These are phyloP conservation scores for Daldinia vernicosa DNA, from an alignment of 495 filamentous ascomycete species.

Conservation along the genomic window DNA sequence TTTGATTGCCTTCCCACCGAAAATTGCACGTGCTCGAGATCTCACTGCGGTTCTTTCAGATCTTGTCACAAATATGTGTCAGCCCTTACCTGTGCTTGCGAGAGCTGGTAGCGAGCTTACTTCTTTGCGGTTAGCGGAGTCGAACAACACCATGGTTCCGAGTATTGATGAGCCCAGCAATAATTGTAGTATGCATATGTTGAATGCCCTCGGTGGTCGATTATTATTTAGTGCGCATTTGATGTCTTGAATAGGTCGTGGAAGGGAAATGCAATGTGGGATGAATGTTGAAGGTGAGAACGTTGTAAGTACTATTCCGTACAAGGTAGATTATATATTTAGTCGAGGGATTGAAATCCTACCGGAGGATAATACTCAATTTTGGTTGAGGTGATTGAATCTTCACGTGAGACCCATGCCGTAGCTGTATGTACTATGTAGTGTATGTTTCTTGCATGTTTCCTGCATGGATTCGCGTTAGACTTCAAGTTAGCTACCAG, in stretches of 20 bases:
- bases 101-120: not conserved
- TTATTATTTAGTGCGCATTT: not conserved
- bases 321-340: not conserved
- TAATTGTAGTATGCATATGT: not conserved
- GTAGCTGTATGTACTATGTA: not conserved
- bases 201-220: not conserved
- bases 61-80: not conserved
- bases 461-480: not conserved
- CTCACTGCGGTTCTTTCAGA: not conserved
- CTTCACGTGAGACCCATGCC: slow-evolving; percentile 2
- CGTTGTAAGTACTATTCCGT: not conserved
- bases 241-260: not conserved
- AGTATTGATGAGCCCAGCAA: not conserved
- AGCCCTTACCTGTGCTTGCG: not conserved
- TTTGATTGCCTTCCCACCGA: not conserved
- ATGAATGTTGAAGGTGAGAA: not conserved
- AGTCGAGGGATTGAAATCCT: not conserved
- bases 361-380: not conserved
- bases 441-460: not conserved
- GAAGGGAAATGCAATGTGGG: not conserved
- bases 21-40: not conserved
- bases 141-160: not conserved
- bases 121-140: not conserved
- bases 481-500: not conserved
- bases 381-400: not conserved